Conservation (phyloP, 1,284 basidiomycete species). For the Heterobasidion occidentale region DNA sequence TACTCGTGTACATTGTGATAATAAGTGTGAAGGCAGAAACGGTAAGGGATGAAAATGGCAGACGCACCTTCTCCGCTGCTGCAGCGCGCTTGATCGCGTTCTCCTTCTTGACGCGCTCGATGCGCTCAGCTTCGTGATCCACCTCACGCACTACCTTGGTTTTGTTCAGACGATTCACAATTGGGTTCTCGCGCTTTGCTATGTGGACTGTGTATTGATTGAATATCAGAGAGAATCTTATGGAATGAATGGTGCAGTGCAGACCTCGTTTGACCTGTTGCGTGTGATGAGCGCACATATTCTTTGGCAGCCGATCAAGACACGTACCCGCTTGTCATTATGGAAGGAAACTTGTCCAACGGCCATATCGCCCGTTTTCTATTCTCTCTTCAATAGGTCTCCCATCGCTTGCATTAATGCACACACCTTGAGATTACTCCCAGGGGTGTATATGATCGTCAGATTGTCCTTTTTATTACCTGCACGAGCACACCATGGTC, state of each 20-base stretch:
- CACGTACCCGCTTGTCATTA: constrained; percentile 69
- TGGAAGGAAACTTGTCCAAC: constrained; percentile 95
- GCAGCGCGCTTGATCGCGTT: constrained; percentile 56
- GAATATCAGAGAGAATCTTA: background rate
- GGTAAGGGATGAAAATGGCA: background rate
- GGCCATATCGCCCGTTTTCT: constrained; percentile 97
- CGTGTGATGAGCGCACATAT: background rate
- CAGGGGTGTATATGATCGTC: constrained; percentile 92
- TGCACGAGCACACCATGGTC: constrained; percentile 20
- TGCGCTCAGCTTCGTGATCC: constrained; percentile 84
- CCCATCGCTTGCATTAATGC: background rate
- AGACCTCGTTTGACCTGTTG: constrained; percentile 71
- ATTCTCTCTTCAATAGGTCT: background rate
- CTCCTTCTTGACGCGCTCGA: constrained; percentile 79
- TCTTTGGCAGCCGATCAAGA: too few species aligned
- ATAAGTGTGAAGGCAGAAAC: background rate
- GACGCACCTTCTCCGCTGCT: constrained; percentile 54
- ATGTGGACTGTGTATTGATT: constrained; percentile 53
- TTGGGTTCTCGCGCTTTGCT: constrained; percentile 75
- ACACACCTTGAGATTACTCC: constrained; percentile 77
- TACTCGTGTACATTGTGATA: constrained; percentile 17
- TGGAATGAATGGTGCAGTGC: constrained; percentile 9
- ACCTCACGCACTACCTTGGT: constrained; percentile 82
- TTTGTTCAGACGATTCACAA: constrained; percentile 94
- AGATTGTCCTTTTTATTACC: constrained; percentile 96